Evolutionary conservation across 2,329 filamentous ascomycete species (phyloP).

Genomic region (Endocalyx cinctus): DNA sequence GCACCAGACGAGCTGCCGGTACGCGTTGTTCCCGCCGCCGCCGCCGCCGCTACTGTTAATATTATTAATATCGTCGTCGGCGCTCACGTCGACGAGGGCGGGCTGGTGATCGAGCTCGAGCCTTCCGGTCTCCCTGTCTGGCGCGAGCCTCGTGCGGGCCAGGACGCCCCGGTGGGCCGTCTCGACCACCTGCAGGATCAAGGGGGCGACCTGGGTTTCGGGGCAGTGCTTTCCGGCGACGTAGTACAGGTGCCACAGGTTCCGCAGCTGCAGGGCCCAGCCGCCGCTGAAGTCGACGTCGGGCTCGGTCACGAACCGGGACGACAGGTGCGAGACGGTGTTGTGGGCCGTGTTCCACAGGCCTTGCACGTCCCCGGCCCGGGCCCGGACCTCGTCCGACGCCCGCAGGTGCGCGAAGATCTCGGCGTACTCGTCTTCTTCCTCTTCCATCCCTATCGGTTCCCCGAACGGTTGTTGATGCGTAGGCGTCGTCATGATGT

Average conservation of each 20-base stretch:
- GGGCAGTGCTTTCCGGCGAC: conserved; percentile 13
- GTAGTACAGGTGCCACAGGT: conserved; percentile 18
- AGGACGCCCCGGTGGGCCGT: conserved; percentile 14
- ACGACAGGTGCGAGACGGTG: conserved; percentile 16
- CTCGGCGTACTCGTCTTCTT: conserved; percentile 11
- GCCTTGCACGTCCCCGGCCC: conserved; percentile 12
- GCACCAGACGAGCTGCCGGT: conserved; percentile 14
- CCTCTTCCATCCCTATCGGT: conserved; percentile 8
- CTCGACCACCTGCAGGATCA: conserved; percentile 15
- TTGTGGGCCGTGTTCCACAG: conserved; percentile 14
- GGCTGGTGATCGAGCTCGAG: too few relatives aligned
- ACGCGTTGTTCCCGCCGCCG: conserved; percentile 9
- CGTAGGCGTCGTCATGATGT: conserved; percentile 12
- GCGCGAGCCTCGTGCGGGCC: conserved; percentile 5
- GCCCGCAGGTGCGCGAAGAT: conserved; percentile 15
- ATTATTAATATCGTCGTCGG: too few relatives aligned
- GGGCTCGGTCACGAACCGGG: conserved; percentile 16
- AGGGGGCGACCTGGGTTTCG: conserved; percentile 10
- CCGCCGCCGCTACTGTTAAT: conserved; percentile 5
- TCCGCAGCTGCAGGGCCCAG: conserved; percentile 16
- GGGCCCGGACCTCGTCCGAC: conserved; percentile 12
- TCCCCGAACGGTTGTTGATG: too few relatives aligned
- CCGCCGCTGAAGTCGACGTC: conserved; percentile 14
- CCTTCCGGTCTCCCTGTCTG: too few relatives aligned
- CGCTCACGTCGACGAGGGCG: too few relatives aligned